Evolutionary conservation across 83 land plant species (phyloP).

Genomic region (Picea engelmannii): DNA sequence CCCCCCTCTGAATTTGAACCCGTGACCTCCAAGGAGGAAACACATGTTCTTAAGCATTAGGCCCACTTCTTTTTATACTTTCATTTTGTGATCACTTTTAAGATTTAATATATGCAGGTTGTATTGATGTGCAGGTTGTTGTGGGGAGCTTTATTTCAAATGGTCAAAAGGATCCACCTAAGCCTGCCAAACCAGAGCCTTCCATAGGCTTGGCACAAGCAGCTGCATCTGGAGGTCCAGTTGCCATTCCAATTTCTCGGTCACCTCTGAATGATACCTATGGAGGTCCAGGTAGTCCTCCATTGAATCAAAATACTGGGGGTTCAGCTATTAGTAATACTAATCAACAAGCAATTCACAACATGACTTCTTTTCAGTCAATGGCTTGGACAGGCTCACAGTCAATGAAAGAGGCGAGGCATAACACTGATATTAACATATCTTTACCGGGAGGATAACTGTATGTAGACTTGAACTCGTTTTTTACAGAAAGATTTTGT

Average conservation of each 20-base stretch:
- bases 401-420: conserved; percentile 19
- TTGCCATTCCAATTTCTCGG: conserved; percentile 24
- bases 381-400: conserved; percentile 25
- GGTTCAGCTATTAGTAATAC: conserved; percentile 6
- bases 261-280: conserved; percentile 41
- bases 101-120: neutral
- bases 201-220: conserved; percentile 20
- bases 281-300: conserved; percentile 36
- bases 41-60: too few species aligned
- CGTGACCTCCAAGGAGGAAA: too few species aligned
- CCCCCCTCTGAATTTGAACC: too few species aligned
- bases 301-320: conserved; percentile 29
- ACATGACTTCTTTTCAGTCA: conserved; percentile 19
- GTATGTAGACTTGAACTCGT: neutral
- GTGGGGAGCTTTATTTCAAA: conserved; percentile 64
- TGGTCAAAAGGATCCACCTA: conserved; percentile 23
- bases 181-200: conserved; percentile 20
- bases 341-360: conserved; percentile 15
- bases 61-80: neutral
- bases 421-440: conserved; percentile 22
- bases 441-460: conserved; percentile 19
- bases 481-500: conserved; percentile 18
- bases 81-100: neutral
- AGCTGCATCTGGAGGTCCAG: conserved; percentile 22
- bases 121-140: conserved; percentile 39